phyloP scores from a whole-genome alignment of 2,329 filamentous ascomycete genomes.

The Coniella lustricola region DNA sequence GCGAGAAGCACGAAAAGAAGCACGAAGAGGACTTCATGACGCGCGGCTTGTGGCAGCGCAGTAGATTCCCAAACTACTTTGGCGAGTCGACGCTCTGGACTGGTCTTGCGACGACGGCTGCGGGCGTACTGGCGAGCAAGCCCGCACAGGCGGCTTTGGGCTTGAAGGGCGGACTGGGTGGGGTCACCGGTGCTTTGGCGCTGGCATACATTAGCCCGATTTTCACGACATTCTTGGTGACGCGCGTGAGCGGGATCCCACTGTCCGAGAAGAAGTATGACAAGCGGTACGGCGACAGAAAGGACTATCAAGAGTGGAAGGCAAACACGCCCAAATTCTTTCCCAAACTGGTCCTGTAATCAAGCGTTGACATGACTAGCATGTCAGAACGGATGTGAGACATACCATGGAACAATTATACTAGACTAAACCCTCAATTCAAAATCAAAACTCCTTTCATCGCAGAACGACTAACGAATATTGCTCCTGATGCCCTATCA shows the following conservation, averaged over 20 bases:
- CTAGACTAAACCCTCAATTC: too few relatives aligned
- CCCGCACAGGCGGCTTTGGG: constrained; percentile 53
- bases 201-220: constrained; percentile 54
- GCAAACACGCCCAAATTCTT: constrained; percentile 57
- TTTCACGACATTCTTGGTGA: constrained; percentile 56
- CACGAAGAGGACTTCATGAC: constrained; percentile 63
- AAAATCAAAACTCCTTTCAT: too few relatives aligned
- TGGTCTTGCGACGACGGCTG: constrained; percentile 54
- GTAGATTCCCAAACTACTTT: constrained; percentile 64
- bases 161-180: constrained; percentile 34
- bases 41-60: constrained; percentile 50
- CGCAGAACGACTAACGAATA: too few relatives aligned
- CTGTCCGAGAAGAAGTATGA: constrained; percentile 65
- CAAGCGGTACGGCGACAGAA: constrained; percentile 52
- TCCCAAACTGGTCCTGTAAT: constrained; percentile 44
- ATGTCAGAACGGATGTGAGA: too few relatives aligned
- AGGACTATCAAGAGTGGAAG: constrained; percentile 64
- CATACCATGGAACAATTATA: too few relatives aligned
- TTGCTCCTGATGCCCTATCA: too few relatives aligned
- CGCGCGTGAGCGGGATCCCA: constrained; percentile 58
- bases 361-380: not conserved
- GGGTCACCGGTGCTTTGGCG: constrained; percentile 25
- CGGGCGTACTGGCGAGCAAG: constrained; percentile 46
- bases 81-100: constrained; percentile 65
- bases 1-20: constrained; percentile 55